A percentile compares a stretch with the other conserved stretches of the same genome.
Evolutionary conservation across 306 rosid species (phyloP).

Genomic region (Cucurbita maxima): DNA sequence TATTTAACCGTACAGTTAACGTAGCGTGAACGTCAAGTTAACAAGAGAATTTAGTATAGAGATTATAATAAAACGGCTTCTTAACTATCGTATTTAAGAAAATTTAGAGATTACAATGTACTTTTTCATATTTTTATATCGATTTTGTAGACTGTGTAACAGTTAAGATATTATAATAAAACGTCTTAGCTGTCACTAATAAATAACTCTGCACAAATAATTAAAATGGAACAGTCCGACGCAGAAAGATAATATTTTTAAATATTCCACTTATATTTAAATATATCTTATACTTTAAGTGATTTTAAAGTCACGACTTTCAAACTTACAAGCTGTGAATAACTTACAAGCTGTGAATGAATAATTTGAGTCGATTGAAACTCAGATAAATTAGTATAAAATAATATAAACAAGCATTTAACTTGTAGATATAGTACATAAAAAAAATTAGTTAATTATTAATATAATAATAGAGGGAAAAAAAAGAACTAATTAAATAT

Average conservation of each 20-base stretch:
- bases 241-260: not conserved
- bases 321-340: not conserved
- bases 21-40: not conserved
- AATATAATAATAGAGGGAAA: not conserved
- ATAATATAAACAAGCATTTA: not conserved
- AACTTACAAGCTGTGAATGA: not conserved
- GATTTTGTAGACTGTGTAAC: not conserved
- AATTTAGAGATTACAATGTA: too few relatives aligned
- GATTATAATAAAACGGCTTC: too few relatives aligned
- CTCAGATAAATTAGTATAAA: not conserved
- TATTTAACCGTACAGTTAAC: not conserved
- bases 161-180: not conserved
- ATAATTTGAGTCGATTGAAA: not conserved
- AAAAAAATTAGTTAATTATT: not conserved
- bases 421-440: not conserved
- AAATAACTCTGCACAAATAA: not conserved
- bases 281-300: not conserved
- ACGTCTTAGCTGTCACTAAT: not conserved
- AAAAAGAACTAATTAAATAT: not conserved
- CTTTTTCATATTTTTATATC: too few relatives aligned
- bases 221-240: not conserved
- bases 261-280: not conserved
- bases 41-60: not conserved
- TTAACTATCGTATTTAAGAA: too few relatives aligned
- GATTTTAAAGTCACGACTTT: not conserved